phyloP scores from a whole-genome alignment of 2,329 filamentous ascomycete species.

The Lachnellula arida region DNA sequence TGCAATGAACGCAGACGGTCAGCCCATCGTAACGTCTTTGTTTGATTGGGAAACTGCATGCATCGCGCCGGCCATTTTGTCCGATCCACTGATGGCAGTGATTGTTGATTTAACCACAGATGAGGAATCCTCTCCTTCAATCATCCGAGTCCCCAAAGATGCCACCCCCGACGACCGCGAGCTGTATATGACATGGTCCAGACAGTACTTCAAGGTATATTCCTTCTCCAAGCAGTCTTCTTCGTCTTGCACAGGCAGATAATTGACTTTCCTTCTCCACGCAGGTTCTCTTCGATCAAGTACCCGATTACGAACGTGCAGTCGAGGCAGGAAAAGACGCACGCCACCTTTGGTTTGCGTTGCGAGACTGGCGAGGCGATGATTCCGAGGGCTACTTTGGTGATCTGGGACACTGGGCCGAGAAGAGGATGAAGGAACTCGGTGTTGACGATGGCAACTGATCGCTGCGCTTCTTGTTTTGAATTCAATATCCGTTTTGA shows the following conservation, averaged over 20 bases:
- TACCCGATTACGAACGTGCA: conserved; percentile 19
- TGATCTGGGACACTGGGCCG: conserved; percentile 5
- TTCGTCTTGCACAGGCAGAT: not conserved
- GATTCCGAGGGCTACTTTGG: conserved; percentile 17
- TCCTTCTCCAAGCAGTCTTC: conserved; percentile 2
- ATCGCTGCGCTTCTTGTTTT: too few species aligned
- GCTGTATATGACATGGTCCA: conserved; percentile 22
- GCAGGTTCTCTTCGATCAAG: conserved; percentile 6
- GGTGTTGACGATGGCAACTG: not conserved
- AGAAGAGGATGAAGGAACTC: conserved; percentile 9
- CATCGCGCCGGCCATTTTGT: conserved; percentile 32
- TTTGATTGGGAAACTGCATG: conserved; percentile 30
- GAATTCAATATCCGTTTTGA: too few species aligned
- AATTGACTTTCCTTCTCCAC: not conserved
- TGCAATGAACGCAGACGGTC: conserved; percentile 14
- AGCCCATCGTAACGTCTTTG: conserved; percentile 27
- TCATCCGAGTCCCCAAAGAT: conserved; percentile 24
- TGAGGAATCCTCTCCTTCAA: conserved; percentile 19
- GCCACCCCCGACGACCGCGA: conserved; percentile 10
- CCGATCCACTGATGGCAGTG: conserved; percentile 19
- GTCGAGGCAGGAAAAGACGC: conserved; percentile 28
- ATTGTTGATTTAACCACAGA: conserved; percentile 18
- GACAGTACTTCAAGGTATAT: conserved; percentile 27
- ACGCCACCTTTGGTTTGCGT: conserved; percentile 29
- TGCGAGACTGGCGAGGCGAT: conserved; percentile 16